phyloP scores from a whole-genome alignment of 148 eudicot species.

The Arbutus unedo region DNA sequence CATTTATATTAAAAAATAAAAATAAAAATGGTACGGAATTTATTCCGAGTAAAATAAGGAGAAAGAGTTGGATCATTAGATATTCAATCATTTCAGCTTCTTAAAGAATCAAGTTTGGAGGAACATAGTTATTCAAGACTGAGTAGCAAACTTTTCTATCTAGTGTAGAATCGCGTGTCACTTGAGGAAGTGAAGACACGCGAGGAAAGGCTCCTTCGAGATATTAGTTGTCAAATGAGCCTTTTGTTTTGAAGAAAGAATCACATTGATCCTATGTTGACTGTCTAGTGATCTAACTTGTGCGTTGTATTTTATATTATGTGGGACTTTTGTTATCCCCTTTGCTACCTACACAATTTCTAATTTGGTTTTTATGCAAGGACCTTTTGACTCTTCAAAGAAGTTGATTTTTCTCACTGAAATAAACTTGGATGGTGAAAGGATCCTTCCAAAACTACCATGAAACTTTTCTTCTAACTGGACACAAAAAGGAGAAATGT shows the following conservation, averaged over 20 bases:
- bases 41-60: not conserved
- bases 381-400: not conserved
- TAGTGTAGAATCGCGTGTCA: not conserved
- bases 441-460: not conserved
- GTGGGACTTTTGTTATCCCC: not conserved
- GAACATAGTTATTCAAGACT: too few species aligned
- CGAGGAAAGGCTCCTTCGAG: not conserved
- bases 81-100: too few species aligned
- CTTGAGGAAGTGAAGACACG: not conserved
- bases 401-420: not conserved
- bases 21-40: too few species aligned
- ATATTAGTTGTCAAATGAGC: not conserved
- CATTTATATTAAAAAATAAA: not conserved
- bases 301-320: not conserved
- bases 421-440: not conserved
- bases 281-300: not conserved
- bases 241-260: not conserved
- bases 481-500: not conserved
- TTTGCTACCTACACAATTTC: not conserved
- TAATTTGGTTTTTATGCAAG: not conserved
- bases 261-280: not conserved
- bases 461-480: not conserved
- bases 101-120: too few species aligned
- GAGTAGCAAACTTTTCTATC: not conserved
- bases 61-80: not conserved